Evolutionary conservation across 1,284 basidiomycete species (phyloP).

Genomic region (Irpex rosettiformis): DNA sequence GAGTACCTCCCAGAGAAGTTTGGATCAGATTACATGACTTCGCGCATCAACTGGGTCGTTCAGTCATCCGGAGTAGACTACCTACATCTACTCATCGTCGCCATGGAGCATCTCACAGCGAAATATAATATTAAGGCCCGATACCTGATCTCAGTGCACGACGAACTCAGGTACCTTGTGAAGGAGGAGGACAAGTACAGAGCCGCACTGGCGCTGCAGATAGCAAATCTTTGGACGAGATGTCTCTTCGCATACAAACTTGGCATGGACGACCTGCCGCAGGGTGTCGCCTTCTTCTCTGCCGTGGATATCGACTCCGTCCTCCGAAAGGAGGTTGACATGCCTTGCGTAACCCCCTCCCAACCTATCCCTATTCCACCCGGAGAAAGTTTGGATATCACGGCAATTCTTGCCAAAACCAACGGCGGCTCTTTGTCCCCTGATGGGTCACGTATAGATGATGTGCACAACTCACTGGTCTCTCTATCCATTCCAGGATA

Average conservation of each 20-base stretch:
- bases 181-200: conserved; percentile 87
- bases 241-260: conserved; percentile 90
- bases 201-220: conserved; percentile 89
- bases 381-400: conserved; percentile 85
- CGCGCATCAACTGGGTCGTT: conserved; percentile 99
- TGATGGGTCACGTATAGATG: conserved; percentile 53
- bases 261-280: conserved; percentile 94
- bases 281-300: conserved; percentile 95
- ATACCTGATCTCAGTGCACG: conserved; percentile 96
- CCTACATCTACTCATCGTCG: conserved; percentile 91
- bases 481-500: conserved; percentile 39
- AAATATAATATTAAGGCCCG: conserved; percentile 87
- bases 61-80: conserved; percentile 99
- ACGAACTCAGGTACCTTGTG: conserved; percentile 94
- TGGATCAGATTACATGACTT: conserved; percentile 90
- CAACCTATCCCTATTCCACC: conserved; percentile 81
- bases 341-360: conserved; percentile 93
- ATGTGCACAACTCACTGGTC: conserved; percentile 3
- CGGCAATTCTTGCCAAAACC: conserved; percentile 61
- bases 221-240: conserved; percentile 96
- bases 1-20: conserved; percentile 79
- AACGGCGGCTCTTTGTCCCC: conserved; percentile 59
- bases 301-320: conserved; percentile 93
- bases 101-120: conserved; percentile 87
- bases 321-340: conserved; percentile 94